Base-by-base conservation (phyloP, 192 early-diverging fungal genomes). In the Linnemannia exigua region DNA sequence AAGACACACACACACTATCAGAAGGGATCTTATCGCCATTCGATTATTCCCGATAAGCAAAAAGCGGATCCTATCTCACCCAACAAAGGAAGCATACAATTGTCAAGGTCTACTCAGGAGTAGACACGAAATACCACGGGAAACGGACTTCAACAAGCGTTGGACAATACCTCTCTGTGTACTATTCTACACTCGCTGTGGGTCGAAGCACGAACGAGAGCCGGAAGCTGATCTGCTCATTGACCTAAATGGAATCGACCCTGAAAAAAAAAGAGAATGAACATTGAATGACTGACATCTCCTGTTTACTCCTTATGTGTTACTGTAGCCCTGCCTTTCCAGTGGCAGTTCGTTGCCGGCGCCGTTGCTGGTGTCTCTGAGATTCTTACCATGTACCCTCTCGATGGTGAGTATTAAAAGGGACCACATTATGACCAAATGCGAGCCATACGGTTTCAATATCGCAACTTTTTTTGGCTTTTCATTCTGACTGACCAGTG, bases 361-460 rank as follows among this genome's bases (percentile, higher is more conserved):
- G 96, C 94, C 74, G 92, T 96, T 67, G 96, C 96, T 20, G 96
- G 96, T 44, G 91, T 95, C 61, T 94, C 96, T n/a, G 98, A 99
- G 89, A 98, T 99, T 80, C 90, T 96, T 81, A 92, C 94, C 67
- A 97, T 98, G 95, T 98, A 97, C 89, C 97, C 97, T 20, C 90
- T 99, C 70, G 97, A 98, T 85, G 76, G 74, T 78, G 36, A 79
- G 67, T 72, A 6, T 44, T 2, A 46, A 8, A 63, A 25, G 28
- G 14, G 11, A 6, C 28, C 4, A 28, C 25, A 63, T 63, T 63
- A 25, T 63, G 58, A 33, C 9, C 9, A 9, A 44, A 44, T 44
- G 9, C 5, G 41, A 44, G 41, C 41, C 41, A 44, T 9, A 9
- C 41, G 9, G 9, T 3, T 44, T 3, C 41, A 44, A 6, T 44